phyloP scores from a whole-genome alignment of 495 filamentous ascomycete species.

The Wilcoxina mikolae region DNA sequence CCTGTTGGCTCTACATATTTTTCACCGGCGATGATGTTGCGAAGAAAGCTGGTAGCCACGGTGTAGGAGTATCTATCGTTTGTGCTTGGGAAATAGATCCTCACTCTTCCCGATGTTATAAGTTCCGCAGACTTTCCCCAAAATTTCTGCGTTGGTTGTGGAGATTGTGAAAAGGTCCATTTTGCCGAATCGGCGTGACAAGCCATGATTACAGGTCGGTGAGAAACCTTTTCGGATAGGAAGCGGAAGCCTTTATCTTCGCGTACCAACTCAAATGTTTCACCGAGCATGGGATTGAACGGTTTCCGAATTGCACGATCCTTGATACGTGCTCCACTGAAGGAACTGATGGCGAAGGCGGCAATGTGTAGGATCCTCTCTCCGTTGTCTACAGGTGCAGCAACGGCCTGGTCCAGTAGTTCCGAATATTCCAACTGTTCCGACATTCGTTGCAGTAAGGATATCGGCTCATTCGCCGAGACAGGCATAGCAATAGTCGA shows the following conservation, averaged over 20 bases:
- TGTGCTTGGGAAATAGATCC: constrained; percentile 41
- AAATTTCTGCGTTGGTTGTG: constrained; percentile 86
- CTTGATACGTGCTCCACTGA: constrained; percentile 64
- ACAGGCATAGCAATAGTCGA: constrained; percentile 96
- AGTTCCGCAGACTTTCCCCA: constrained; percentile 95
- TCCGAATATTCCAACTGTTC: constrained; percentile 81
- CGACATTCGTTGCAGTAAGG: constrained; percentile 68
- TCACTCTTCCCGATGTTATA: constrained; percentile 72
- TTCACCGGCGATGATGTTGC: constrained; percentile 94
- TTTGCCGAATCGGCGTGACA: constrained; percentile 72
- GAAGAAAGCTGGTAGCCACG: constrained; percentile 70
- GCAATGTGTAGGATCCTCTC: constrained; percentile 71
- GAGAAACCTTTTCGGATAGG: constrained; percentile 80
- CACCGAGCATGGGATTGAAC: constrained; percentile 94
- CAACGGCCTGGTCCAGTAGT: constrained; percentile 60
- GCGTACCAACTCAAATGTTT: constrained; percentile 85
- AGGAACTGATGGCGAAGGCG: constrained; percentile 74
- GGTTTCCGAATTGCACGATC: constrained; percentile 92
- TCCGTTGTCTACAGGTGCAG: constrained; percentile 38
- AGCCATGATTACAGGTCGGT: constrained; percentile 81
- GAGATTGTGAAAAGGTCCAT: constrained; percentile 78
- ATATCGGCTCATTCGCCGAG: constrained; percentile 85
- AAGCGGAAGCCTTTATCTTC: constrained; percentile 76
- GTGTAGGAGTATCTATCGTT: constrained; percentile 75
- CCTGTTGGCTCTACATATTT: constrained; percentile 96